phyloP scores from a whole-genome alignment of 441 rosid species.

The Brassica hybrid region DNA sequence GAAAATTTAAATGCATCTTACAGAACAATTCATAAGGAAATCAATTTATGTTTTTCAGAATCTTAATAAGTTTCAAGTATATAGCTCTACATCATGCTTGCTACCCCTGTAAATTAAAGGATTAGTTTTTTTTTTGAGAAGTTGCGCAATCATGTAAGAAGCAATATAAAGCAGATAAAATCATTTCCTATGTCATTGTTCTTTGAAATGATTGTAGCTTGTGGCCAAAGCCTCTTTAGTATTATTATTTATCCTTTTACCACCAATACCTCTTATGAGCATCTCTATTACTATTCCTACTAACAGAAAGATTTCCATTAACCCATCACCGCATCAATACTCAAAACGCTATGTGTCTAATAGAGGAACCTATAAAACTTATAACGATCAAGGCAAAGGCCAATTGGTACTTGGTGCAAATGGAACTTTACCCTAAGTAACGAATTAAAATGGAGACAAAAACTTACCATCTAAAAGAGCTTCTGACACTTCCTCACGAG shows the following conservation, averaged over 20 bases:
- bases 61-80: conserved; percentile 9
- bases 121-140: conserved; percentile 7
- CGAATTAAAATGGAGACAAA: background rate
- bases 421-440: no score
- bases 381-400: background rate
- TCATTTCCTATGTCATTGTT: conserved; percentile 25
- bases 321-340: background rate
- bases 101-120: background rate
- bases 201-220: conserved; percentile 39
- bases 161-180: conserved; percentile 37
- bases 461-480: conserved; percentile 64
- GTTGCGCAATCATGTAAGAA: conserved; percentile 29
- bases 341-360: background rate
- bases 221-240: conserved; percentile 26
- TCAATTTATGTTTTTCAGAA: background rate
- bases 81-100: conserved; percentile 14
- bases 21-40: background rate
- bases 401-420: no score
- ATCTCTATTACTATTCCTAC: conserved; percentile 19
- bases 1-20: background rate
- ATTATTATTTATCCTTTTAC: conserved; percentile 5
- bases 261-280: background rate
- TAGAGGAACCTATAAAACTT: conserved; percentile 29
- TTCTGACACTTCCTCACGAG: no score
- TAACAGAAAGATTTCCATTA: conserved; percentile 5